Evolutionary conservation across 306 rosid species (phyloP).

Genomic region (Phaseolus lunatus): DNA sequence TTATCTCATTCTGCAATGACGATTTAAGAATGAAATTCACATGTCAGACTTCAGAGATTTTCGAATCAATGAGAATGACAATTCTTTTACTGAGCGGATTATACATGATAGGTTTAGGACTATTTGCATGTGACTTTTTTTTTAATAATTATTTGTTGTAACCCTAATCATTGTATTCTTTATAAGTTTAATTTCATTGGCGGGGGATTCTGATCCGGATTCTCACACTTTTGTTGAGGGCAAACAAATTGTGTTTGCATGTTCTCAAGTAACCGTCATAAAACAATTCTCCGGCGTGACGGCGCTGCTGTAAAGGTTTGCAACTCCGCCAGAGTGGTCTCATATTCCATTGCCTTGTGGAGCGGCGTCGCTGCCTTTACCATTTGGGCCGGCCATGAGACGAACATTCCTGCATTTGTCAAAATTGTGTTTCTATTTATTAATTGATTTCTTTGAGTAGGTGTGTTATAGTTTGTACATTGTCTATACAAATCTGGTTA

Average conservation of each 20-base stretch:
- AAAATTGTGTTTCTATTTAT: too few relatives aligned
- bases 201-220: slow-evolving; percentile 55
- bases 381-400: slow-evolving; percentile 78
- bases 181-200: slow-evolving; percentile 33
- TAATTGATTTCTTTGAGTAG: too few relatives aligned
- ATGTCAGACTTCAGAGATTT: slow-evolving; percentile 95
- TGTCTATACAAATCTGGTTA: too few relatives aligned
- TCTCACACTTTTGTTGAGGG: slow-evolving; percentile 51
- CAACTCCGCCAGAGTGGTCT: slow-evolving; percentile 61
- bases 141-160: too few relatives aligned
- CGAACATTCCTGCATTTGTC: slow-evolving; percentile 20
- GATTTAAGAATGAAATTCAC: slow-evolving; percentile 66
- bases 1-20: slow-evolving; percentile 49
- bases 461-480: too few relatives aligned
- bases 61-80: slow-evolving; percentile 70
- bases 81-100: slow-evolving; percentile 64
- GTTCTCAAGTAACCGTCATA: slow-evolving; percentile 71
- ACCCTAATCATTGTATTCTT: too few relatives aligned
- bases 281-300: slow-evolving; percentile 50
- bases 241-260: slow-evolving; percentile 61
- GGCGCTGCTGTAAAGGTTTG: slow-evolving; percentile 46
- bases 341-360: slow-evolving; percentile 78
- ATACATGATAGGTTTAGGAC: too few relatives aligned
- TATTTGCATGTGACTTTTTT: too few relatives aligned
- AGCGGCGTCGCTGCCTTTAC: slow-evolving; percentile 72